phyloP scores from a whole-genome alignment of 306 rosid species.

The Gillenia trifoliata region DNA sequence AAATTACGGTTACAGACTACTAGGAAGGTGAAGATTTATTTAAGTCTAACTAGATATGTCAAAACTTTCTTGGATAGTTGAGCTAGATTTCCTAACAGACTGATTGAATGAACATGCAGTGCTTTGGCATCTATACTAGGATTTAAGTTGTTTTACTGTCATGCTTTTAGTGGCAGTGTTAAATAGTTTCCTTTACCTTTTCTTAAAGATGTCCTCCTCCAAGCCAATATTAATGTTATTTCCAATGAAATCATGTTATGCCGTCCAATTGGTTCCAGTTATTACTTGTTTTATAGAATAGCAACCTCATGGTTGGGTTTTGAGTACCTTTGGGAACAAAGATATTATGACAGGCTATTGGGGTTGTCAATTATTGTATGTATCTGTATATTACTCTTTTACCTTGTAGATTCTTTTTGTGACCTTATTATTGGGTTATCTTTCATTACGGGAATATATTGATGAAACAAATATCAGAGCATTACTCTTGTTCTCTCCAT shows the following conservation, averaged over 20 bases:
- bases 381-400: neutral
- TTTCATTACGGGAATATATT: slow-evolving; percentile 12
- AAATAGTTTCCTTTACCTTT: neutral
- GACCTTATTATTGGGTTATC: slow-evolving; percentile 11
- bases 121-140: neutral
- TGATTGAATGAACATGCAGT: neutral
- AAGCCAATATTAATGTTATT: neutral
- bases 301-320: neutral
- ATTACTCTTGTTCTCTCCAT: slow-evolving; percentile 8
- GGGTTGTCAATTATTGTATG: neutral
- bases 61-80: neutral
- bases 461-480: slow-evolving; percentile 12
- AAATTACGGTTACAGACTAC: neutral
- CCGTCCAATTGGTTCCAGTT: neutral
- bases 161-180: neutral
- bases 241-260: neutral
- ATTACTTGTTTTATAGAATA: neutral
- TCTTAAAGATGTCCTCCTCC: neutral
- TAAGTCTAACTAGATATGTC: neutral
- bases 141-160: neutral
- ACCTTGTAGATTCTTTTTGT: neutral
- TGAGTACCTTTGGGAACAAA: neutral
- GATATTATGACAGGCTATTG: neutral
- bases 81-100: neutral
- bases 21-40: neutral